Conservation (phyloP, 2,329 filamentous ascomycete genomes). For the Chlorencoelia australis region DNA sequence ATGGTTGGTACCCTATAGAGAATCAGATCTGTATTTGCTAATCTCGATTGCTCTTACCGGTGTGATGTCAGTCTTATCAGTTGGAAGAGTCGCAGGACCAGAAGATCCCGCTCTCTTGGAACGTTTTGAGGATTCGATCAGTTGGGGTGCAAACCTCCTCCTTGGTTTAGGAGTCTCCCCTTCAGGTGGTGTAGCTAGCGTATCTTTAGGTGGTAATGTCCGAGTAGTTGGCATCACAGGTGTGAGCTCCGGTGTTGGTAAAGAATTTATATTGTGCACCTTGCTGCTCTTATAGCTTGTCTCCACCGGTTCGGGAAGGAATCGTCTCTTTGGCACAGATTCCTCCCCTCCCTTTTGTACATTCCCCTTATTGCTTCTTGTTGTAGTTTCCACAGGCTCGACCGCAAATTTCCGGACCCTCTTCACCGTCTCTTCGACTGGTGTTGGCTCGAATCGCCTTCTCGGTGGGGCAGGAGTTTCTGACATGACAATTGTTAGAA, state of each 20-base stretch:
- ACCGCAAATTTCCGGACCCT: conserved; percentile 30
- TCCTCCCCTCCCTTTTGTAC: conserved; percentile 13
- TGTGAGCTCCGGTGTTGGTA: conserved; percentile 47
- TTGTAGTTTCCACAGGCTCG: conserved; percentile 34
- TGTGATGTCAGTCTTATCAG: conserved; percentile 63
- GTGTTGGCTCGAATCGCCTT: conserved; percentile 26
- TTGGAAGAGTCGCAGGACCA: conserved; percentile 49
- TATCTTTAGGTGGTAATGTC: no score
- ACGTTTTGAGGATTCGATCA: conserved; percentile 71
- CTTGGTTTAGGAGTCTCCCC: conserved; percentile 24
- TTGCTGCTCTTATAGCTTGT: conserved; percentile 55
- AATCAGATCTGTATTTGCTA: no score
- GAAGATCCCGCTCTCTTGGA: conserved; percentile 57
- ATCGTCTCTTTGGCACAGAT: conserved; percentile 41
- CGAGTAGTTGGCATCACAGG: conserved; percentile 44
- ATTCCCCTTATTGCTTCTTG: conserved; percentile 30
- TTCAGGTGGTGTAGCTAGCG: conserved; percentile 20
- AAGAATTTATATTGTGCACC: conserved; percentile 28
- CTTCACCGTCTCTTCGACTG: conserved; percentile 27
- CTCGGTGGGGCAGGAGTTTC: conserved; percentile 21
- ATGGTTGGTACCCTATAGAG: conserved; percentile 11
- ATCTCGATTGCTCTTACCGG: no score
- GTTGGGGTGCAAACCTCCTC: conserved; percentile 61
- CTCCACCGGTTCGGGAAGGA: conserved; percentile 62
- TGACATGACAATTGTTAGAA: conserved; percentile 15